Evolutionary conservation across 177 flowering plant species (phyloP), one percentile per base, ranked within the genome.

Genomic region (Vitis hybrid): DNA sequence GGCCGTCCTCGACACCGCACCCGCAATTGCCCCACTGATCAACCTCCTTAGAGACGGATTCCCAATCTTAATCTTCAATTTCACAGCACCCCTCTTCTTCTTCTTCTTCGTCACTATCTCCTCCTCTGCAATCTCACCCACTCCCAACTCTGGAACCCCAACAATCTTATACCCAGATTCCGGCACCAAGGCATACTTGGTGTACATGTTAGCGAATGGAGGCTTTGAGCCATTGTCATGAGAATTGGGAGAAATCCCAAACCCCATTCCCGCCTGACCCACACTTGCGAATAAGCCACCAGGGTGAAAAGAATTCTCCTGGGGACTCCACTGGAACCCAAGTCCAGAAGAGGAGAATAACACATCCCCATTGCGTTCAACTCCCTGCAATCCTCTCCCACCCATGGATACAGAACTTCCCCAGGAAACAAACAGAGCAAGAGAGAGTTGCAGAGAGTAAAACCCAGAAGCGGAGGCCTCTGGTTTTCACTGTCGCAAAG

Each of bases 1-100:
- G 4, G 89, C 83, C 2, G 98, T 95, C 74, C 98, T 70, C 0
- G 99, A 95, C 1, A 95, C 77, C 0, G 92, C 94, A 12, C 99
- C 99, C 0, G 98, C 99, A 40, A 93, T 75, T 1, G 89, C 99
- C 16, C 99, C 99, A 72, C 99, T 95, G n/a, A 95, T 72, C 77
- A 95, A 74, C 85, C 94, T 78, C 83, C 98, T 81, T 70, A 95
- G 65, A 0, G 98, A 89, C 27, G 90, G 90, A 79, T 95, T 90
- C 12, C 67, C 70, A 64, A 95, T 66, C 90, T 88, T 93, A 65
- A 93, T 71, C 72, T 81, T 91, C 62, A 93, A 62, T 64, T 76
- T 79, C 61, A 88, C 67, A 35, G 87, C 86, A 64, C 75, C 80
- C 40, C 58, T 79, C 63, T 82, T 84, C 81, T 70, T 81, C 81